phyloP scores from a whole-genome alignment of 176 grass and related monocot genomes.

The Musa beccarii region DNA sequence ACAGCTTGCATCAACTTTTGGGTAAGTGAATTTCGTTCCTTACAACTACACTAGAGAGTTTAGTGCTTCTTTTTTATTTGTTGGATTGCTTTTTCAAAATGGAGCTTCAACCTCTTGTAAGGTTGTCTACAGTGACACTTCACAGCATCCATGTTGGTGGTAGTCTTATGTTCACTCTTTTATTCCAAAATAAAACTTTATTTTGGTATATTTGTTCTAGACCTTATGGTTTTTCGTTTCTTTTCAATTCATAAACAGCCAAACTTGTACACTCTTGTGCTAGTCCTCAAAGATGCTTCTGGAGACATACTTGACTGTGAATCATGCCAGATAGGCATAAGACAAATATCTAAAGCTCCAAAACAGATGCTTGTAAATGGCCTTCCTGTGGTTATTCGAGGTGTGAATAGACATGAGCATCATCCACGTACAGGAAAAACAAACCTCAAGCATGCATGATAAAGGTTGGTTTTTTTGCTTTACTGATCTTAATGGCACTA shows the following conservation, averaged over 20 bases:
- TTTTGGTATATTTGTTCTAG: neutral
- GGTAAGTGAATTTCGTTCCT: neutral
- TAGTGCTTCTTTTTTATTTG: neutral
- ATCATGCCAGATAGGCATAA: constrained; percentile 90
- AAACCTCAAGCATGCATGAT: constrained; percentile 96
- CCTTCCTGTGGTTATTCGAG: constrained; percentile 68
- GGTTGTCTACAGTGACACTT: too few species aligned
- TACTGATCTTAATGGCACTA: constrained; percentile 6
- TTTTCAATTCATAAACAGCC: constrained; percentile 53
- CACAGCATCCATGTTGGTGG: too few species aligned
- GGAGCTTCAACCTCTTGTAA: too few species aligned
- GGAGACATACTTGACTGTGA: constrained; percentile 88
- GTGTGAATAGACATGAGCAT: constrained; percentile 94
- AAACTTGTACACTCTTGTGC: constrained; percentile 88
- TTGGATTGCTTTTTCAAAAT: too few species aligned
- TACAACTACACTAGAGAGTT: neutral
- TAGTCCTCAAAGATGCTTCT: constrained; percentile 87
- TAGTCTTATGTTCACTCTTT: too few species aligned
- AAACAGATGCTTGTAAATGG: constrained; percentile 98
- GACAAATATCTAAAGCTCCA: constrained; percentile 56
- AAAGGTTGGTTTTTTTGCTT: constrained; percentile 37
- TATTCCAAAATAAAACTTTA: too few species aligned
- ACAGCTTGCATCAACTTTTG: neutral
- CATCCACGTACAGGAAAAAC: constrained; percentile 92
- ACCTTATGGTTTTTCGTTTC: constrained; percentile 4